Evolutionary conservation across 1,284 basidiomycete species (phyloP).

Genomic region (Sporisorium iseilematis-ciliati): DNA sequence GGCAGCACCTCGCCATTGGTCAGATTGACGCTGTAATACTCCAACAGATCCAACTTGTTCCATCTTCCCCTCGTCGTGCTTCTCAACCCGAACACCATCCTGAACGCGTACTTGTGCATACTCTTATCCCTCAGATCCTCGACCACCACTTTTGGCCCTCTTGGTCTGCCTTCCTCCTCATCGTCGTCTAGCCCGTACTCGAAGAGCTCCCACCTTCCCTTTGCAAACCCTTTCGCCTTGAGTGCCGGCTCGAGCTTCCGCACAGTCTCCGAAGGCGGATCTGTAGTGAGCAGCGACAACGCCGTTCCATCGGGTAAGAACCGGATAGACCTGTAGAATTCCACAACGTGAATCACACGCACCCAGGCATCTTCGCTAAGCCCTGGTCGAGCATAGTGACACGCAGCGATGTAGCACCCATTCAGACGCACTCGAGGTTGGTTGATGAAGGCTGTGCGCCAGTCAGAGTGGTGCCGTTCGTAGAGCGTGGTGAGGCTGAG

Average conservation of each 20-base stretch:
- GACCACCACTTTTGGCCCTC: slow-evolving; percentile 59
- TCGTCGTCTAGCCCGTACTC: slow-evolving; percentile 53
- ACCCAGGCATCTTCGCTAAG: slow-evolving; percentile 65
- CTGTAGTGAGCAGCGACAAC: slow-evolving; percentile 86
- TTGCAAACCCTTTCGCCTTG: slow-evolving; percentile 77
- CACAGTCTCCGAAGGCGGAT: slow-evolving; percentile 82
- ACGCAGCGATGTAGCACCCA: slow-evolving; percentile 67
- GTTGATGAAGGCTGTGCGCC: slow-evolving; percentile 64
- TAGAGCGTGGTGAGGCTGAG: slow-evolving; percentile 34
- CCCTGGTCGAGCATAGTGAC: slow-evolving; percentile 64
- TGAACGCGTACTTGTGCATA: slow-evolving; percentile 80
- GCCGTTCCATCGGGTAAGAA: slow-evolving; percentile 90
- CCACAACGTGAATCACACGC: slow-evolving; percentile 65
- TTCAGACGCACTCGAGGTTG: slow-evolving; percentile 66
- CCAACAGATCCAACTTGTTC: slow-evolving; percentile 84
- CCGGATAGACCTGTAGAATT: slow-evolving; percentile 83
- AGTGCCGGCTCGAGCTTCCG: slow-evolving; percentile 81
- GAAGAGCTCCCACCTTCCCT: slow-evolving; percentile 72
- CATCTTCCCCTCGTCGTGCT: slow-evolving; percentile 78
- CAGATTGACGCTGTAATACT: slow-evolving; percentile 75
- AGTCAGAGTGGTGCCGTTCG: slow-evolving; percentile 48
- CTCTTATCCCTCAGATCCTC: slow-evolving; percentile 62
- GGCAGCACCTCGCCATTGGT: slow-evolving; percentile 80
- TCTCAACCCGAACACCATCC: slow-evolving; percentile 83
- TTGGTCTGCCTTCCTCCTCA: slow-evolving; percentile 35